Evolutionary conservation across 768 basidiomycete species (phyloP), one percentile per base, ranked within the genome.

Genomic region (Sistotremastrum niveocremeum): DNA sequence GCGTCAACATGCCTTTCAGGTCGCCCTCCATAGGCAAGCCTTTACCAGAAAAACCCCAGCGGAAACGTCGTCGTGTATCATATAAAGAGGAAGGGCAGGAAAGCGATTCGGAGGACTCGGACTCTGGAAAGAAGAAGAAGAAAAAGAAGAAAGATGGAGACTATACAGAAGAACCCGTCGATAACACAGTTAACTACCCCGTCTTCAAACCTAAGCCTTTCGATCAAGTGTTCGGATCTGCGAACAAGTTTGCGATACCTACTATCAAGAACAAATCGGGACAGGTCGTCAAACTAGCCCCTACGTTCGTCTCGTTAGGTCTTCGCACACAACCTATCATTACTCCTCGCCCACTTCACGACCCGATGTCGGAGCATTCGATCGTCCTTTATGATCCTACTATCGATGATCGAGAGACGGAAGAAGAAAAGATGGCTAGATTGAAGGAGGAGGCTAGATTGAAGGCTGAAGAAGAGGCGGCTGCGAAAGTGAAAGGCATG

Each of bases 311-410:
- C 2, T 79, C 90, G 7, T 77, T 99, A 4, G 95, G 95, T 30
- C 80, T 86, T 45, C 77, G 91, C 8, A 83, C 87, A 0, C 80
- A 77, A 47, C 71, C 81, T 0, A 84, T 76, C 53, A 64, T 95
- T 48, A 74, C 84, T 42, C 95, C 95, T 11, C 73, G 93, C 20
- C 95, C 95, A 4, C 67, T 97, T n/a, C 84, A 93, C 55, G 90
- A 99, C 59, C 95, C 93, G 1, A 93, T 99, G 86, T 79, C 85
- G 42, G 91, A 98, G 55, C 93, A 97, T 62, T 91, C 94, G 1
- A 95, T 99, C 49, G 94, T 99, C 3, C 65, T 97, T 9, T 99
- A 88, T 59, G 95, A 98, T 56, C 95, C 95, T 1, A 98, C 95
- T 0, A 79, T 94, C 41, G 91, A 99, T 57, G 83, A 86, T 57